Percentiles rank a stretch among this genome's conserved stretches.
These are phyloP conservation scores for Verruconis gallopava DNA, from an alignment of 2,329 filamentous ascomycete species.

Conservation along the genomic window DNA sequence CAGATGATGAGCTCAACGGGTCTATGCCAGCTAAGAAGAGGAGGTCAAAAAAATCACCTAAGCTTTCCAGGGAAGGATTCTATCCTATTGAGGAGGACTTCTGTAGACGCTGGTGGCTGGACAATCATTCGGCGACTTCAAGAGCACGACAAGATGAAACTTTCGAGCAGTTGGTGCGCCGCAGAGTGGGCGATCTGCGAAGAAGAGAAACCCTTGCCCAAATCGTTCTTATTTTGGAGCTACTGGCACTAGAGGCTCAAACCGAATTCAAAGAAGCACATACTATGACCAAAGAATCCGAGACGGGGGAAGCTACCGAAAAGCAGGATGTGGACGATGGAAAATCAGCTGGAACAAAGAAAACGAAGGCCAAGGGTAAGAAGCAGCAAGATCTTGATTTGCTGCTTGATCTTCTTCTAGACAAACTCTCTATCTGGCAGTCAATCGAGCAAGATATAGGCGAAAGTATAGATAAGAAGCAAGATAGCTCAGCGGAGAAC, in stretches of 20 bases:
- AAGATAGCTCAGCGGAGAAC: slow-evolving; percentile 3
- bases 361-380: slow-evolving; percentile 34
- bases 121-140: slow-evolving; percentile 19
- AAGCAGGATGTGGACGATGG: slow-evolving; percentile 12
- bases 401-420: slow-evolving; percentile 59
- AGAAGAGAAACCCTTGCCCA: slow-evolving; percentile 70
- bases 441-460: slow-evolving; percentile 52
- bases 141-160: slow-evolving; percentile 9
- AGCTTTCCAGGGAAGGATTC: slow-evolving; percentile 53
- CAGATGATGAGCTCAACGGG: slow-evolving; percentile 28
- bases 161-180: slow-evolving; percentile 44
- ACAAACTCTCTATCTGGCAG: slow-evolving; percentile 74
- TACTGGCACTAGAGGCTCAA: slow-evolving; percentile 52
- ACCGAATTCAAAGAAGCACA: slow-evolving; percentile 20
- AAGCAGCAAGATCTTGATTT: slow-evolving; percentile 54
- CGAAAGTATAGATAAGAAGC: slow-evolving; percentile 15
- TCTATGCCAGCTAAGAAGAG: slow-evolving; percentile 32
- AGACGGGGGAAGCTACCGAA: slow-evolving; percentile 12
- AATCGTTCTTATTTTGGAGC: slow-evolving; percentile 66
- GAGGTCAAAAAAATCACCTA: slow-evolving; percentile 43
- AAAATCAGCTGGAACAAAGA: slow-evolving; percentile 17
- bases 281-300: not conserved
- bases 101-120: slow-evolving; percentile 59
- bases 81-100: slow-evolving; percentile 54
- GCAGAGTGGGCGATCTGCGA: slow-evolving; percentile 52